phyloP scores from a whole-genome alignment of 2,329 filamentous ascomycete species.

The Purpureocillium lavendulum region DNA sequence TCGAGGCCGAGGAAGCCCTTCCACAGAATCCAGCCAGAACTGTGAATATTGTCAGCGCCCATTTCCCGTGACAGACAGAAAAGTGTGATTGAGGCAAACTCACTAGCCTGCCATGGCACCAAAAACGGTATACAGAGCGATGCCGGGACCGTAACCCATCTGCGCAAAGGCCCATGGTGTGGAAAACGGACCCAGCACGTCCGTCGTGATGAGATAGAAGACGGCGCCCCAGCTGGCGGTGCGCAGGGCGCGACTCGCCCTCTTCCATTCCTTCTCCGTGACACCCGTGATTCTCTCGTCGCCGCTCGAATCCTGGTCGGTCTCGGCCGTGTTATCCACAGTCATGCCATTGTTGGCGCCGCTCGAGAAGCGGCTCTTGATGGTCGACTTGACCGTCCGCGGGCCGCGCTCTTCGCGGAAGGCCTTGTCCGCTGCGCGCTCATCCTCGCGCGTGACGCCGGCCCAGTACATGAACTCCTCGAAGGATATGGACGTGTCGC shows the following conservation, averaged over 20 bases:
- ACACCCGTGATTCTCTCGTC: not conserved
- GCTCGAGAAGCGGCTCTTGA: conserved; percentile 10
- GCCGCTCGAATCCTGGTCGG: not conserved
- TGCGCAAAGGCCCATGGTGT: conserved; percentile 22
- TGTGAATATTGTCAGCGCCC: conserved; percentile 14
- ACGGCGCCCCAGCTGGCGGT: conserved; percentile 36
- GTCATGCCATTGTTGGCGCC: conserved; percentile 1
- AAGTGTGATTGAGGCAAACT: not conserved
- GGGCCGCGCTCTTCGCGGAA: conserved; percentile 8
- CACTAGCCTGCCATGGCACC: conserved; percentile 5
- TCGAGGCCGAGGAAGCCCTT: conserved; percentile 34
- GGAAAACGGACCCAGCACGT: conserved; percentile 34
- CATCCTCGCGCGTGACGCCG: conserved; percentile 11
- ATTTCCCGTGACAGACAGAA: conserved; percentile 9
- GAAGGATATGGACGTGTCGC: conserved; percentile 4
- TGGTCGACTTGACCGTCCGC: conserved; percentile 6
- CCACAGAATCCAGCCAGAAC: conserved; percentile 37
- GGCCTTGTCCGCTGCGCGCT: conserved; percentile 9
- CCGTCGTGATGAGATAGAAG: conserved; percentile 41
- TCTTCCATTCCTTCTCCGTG: conserved; percentile 30
- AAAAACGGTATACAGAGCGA: conserved; percentile 34
- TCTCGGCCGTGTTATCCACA: conserved; percentile 2
- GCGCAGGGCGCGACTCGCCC: conserved; percentile 33
- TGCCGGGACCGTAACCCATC: conserved; percentile 32
- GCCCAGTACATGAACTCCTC: conserved; percentile 14